phyloP scores from a whole-genome alignment of 306 rosid species.

The Luffa aegyptiaca region DNA sequence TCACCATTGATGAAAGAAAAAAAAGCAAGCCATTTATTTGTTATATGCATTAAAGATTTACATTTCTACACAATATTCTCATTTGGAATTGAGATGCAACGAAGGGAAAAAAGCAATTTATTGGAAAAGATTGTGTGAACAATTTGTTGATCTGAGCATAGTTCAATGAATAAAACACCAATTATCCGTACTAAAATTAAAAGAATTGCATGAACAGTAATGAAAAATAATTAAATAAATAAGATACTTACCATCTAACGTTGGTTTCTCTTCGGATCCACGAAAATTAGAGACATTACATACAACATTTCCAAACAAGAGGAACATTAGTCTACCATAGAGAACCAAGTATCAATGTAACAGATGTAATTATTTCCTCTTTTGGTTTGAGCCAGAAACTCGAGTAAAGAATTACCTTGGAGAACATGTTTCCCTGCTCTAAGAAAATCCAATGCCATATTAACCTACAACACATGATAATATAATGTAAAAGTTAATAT shows the following conservation, averaged over 20 bases:
- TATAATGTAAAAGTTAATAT: background rate
- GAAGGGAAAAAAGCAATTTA: background rate
- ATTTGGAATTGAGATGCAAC: background rate
- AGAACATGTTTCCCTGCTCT: constrained; percentile 86
- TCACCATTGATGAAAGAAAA: background rate
- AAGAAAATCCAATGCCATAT: constrained; percentile 51
- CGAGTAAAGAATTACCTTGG: constrained; percentile 43
- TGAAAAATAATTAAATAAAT: background rate
- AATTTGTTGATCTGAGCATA: too few species aligned
- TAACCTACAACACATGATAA: constrained; percentile 43
- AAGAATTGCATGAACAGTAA: background rate
- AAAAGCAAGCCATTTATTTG: background rate
- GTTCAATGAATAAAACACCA: too few species aligned
- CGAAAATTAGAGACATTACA: constrained; percentile 31
- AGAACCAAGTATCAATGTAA: background rate
- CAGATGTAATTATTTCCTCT: background rate
- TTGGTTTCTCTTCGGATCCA: constrained; percentile 77
- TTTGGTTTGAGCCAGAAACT: background rate
- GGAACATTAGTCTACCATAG: constrained; percentile 20
- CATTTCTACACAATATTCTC: background rate
- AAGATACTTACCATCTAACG: constrained; percentile 61
- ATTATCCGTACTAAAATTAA: too few species aligned
- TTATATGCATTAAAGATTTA: background rate
- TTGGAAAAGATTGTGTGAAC: too few species aligned
- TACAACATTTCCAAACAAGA: constrained; percentile 16